Base-by-base conservation (phyloP, 2,329 filamentous ascomycete species). In the Fusarium sambucinum region DNA sequence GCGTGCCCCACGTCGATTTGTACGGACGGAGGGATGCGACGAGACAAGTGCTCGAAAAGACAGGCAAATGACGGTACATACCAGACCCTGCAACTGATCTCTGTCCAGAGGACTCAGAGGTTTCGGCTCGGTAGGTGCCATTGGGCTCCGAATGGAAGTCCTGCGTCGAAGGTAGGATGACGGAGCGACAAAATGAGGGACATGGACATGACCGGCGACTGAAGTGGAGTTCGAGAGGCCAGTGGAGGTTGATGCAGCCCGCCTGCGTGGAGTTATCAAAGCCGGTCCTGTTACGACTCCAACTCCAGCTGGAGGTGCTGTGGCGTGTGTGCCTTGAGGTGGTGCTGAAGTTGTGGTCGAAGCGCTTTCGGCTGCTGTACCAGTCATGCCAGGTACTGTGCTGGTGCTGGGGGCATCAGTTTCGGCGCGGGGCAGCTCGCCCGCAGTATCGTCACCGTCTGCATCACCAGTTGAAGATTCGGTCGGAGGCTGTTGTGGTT, bases 71-170 rank as follows among this genome's bases (percentile, higher is more conserved):
- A 46, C 29, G 55, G 55, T 32, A 76, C 90, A 83, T 83, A 94
- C 91, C 85, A 95, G 83, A 73, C 91, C 92, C 77, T 92, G 90
- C 75, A 90, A 85, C 82, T 94, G 91, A 77, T 94, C 92, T 81
- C 85, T 88, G 79, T 95, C 92, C 60, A 92, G 83, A 64, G 87
- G 85, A 74, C 84, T 89, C 79, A 84, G 81, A 63, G 80, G 76
- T 68, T 80, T 80, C 67, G 78, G 72, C 68, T 83, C 80, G 61
- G 80, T 69, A 67, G 65, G 70, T 69, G 77, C 73, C 78, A 81
- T 80, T 70, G 73, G 73, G 72, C 69, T 77, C 63, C 75, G 72
- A 59, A 73, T 72, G 42, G 77, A 73, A 62, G 76, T 74, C 72
- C 78, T 78, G 63, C 77, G 78, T 58, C 80, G 81, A 65, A 89